Conservation (phyloP, 495 filamentous ascomycete genomes). For the Trypethelium eluteriae region DNA sequence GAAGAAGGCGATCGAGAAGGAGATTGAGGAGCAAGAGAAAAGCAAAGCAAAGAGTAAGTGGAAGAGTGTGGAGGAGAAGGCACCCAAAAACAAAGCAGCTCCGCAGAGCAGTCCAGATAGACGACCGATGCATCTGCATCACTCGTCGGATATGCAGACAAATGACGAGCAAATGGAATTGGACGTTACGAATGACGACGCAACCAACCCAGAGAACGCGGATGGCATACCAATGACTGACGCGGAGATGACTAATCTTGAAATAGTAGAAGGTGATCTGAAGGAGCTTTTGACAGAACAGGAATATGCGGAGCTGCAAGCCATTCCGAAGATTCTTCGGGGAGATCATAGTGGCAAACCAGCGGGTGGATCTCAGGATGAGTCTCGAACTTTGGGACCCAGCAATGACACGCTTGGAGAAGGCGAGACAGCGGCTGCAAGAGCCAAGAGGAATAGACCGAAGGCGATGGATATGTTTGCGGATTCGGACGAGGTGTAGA, state of each 20-base stretch:
- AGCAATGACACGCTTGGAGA: conserved; percentile 12
- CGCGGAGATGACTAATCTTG: conserved; percentile 5
- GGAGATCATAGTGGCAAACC: background rate
- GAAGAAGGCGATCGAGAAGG: conserved; percentile 25
- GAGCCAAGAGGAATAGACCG: conserved; percentile 46
- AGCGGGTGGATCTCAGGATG: background rate
- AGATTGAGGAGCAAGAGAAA: conserved; percentile 64
- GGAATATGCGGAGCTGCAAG: background rate
- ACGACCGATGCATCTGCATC: conserved; percentile 46
- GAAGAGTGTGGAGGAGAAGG: conserved; percentile 32
- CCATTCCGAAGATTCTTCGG: background rate
- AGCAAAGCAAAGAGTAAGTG: conserved; percentile 41
- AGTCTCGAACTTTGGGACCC: background rate
- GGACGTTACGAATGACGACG: conserved; percentile 25
- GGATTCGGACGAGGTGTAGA: conserved; percentile 41
- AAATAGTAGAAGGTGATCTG: background rate
- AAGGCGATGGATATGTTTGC: conserved; percentile 94
- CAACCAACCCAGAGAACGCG: conserved; percentile 14
- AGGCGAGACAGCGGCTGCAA: conserved; percentile 32
- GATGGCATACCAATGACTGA: conserved; percentile 23
- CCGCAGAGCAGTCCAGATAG: conserved; percentile 45
- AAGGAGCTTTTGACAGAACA: background rate
- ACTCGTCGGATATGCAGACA: conserved; percentile 38
- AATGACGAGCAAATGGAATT: conserved; percentile 46
- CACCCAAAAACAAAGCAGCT: conserved; percentile 33